These are phyloP conservation scores for Triangularia setosa DNA, from an alignment of 2,329 filamentous ascomycete genomes.

Conservation along the genomic window DNA sequence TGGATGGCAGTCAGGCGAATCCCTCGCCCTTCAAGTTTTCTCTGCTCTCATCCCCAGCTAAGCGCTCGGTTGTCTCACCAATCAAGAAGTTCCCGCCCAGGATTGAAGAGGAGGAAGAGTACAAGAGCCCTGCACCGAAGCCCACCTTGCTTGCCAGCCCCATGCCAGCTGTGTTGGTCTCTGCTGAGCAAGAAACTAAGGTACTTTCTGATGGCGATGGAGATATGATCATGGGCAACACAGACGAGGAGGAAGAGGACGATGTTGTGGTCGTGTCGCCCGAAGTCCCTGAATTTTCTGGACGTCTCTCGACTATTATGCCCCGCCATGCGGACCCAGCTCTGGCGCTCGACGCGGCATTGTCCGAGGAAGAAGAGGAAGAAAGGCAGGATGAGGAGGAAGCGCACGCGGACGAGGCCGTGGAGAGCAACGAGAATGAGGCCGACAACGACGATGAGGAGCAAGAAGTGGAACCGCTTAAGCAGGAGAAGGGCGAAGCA, in stretches of 20 bases:
- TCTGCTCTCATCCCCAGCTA: constrained; percentile 43
- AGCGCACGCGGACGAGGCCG: background rate
- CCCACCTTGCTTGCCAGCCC: constrained; percentile 32
- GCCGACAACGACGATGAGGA: background rate
- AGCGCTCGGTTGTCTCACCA: constrained; percentile 20
- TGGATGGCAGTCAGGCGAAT: constrained; percentile 25
- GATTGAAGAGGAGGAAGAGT: constrained; percentile 16
- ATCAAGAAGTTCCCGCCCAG: constrained; percentile 14
- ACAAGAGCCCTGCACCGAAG: constrained; percentile 34
- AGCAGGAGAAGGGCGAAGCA: constrained; percentile 9
- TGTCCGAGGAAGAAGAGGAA: constrained; percentile 7
- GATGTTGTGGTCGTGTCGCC: constrained; percentile 26
- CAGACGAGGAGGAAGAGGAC: constrained; percentile 16
- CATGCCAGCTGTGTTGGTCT: constrained; percentile 7
- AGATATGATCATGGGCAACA: constrained; percentile 15
- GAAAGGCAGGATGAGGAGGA: background rate
- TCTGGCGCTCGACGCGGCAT: constrained; percentile 14
- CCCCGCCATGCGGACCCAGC: constrained; percentile 31
- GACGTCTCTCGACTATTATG: constrained; percentile 37
- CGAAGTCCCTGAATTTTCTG: constrained; percentile 31
- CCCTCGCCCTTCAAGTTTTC: constrained; percentile 44
- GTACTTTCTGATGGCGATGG: constrained; percentile 18
- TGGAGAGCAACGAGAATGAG: constrained; percentile 1
- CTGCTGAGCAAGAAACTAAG: background rate
- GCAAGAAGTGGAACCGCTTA: background rate